phyloP scores from a whole-genome alignment of 805 yeast genomes.

The Starmera dryadoides region DNA sequence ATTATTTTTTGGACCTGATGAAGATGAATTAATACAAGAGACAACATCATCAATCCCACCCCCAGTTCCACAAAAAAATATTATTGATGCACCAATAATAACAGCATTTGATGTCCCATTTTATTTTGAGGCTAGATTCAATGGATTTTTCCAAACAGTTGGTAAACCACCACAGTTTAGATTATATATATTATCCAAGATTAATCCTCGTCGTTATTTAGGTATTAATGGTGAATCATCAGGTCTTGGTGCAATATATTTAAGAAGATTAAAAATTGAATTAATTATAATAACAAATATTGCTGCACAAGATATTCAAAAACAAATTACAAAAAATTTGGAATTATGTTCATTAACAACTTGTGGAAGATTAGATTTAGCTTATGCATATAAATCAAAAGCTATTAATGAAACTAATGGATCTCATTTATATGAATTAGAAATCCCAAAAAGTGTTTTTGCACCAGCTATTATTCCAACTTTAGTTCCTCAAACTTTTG shows the following conservation, averaged over 20 bases:
- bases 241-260: slow-evolving; percentile 40
- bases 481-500: slow-evolving; percentile 41
- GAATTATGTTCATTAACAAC: not conserved
- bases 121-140: slow-evolving; percentile 9
- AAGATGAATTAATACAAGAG: not conserved
- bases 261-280: slow-evolving; percentile 29
- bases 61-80: not conserved
- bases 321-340: slow-evolving; percentile 1
- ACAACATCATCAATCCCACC: not conserved
- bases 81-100: slow-evolving; percentile 2
- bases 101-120: slow-evolving; percentile 5
- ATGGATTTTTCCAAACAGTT: slow-evolving; percentile 6
- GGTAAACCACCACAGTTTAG: slow-evolving; percentile 15
- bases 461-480: slow-evolving; percentile 39
- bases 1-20: slow-evolving; percentile 1
- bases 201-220: slow-evolving; percentile 15
- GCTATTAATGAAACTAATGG: slow-evolving; percentile 18
- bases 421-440: slow-evolving; percentile 33
- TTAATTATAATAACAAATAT: slow-evolving; percentile 13
- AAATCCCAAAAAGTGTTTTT: slow-evolving; percentile 17
- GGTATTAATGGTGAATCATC: slow-evolving; percentile 34
- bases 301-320: slow-evolving; percentile 9
- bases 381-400: slow-evolving; percentile 3
- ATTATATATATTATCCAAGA: slow-evolving; percentile 15
- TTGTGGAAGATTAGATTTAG: slow-evolving; percentile 3